Evolutionary conservation across 495 filamentous ascomycete species (phyloP), one percentile per base, ranked within the genome.

Genomic region (Hypoxylon lienhwacheense): DNA sequence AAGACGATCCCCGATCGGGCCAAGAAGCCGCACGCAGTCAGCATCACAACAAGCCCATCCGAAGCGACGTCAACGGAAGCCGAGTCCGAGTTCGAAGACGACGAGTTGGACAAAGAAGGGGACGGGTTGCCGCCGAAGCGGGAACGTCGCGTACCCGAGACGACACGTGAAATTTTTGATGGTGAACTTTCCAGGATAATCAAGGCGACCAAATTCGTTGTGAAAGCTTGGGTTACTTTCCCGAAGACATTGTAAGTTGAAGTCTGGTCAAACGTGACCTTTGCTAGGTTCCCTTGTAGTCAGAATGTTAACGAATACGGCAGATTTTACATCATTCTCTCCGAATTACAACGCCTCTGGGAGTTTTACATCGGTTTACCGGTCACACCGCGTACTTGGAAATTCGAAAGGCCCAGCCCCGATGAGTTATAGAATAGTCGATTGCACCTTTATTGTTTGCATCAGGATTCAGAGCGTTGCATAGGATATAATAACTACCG

Each of bases 351-450:
- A 35, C 78, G 91, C 31, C 54, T 87, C 12, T 92, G 84, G 82
- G 78, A 85, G 39, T 88, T 75, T 63, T 96, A 84, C 73, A 71
- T 95, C n/a, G 91, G 91, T 20, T 66, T 89, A 46, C 86, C 89
- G 5, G 81, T 91, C 12, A 72, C 72, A 35, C 85, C 85, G 4
- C 76, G 89, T 55, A 73, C 69, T 7, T 95, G 89, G 88, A 71
- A 74, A 44, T 67, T 91, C 24, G 65, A 76, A 55, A 55, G 73
- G 24, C 80, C 84, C 19, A 72, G 62, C 35, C 67, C 73, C 37
- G 84, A 89, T 58, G 88, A 87, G 71, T 55, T 87, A 47, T 86
- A 67, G 64, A 52, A 20, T 14, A 15, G 42, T 11, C 5, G 14
- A 16, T 39, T 54, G 50, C 36, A 51, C 52, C 32, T n/a, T 41